Conservation (phyloP, 495 filamentous ascomycete species). For the Aspergillus taichungensis region DNA sequence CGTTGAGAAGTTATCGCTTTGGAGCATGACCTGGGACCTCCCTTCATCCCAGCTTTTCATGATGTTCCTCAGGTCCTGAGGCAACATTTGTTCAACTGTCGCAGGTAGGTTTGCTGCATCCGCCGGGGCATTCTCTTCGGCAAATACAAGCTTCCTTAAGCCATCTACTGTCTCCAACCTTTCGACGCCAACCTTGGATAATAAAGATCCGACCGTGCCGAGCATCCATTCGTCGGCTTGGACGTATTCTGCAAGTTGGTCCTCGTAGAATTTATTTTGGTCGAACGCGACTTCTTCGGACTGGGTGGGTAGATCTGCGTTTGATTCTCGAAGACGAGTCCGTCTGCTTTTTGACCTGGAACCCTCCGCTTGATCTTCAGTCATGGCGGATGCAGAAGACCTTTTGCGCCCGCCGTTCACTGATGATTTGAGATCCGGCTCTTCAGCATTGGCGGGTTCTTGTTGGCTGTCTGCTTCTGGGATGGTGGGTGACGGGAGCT, state of each 20-base stretch:
- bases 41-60: slow-evolving; percentile 52
- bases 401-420: slow-evolving; percentile 32
- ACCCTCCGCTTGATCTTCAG: slow-evolving; percentile 44
- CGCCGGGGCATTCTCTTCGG: slow-evolving; percentile 12
- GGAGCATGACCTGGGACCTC: slow-evolving; percentile 46
- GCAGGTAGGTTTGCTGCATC: slow-evolving; percentile 3
- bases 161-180: slow-evolving; percentile 34
- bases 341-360: slow-evolving; percentile 73
- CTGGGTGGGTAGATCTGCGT: slow-evolving; percentile 39
- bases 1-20: slow-evolving; percentile 44
- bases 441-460: slow-evolving; percentile 19
- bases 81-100: slow-evolving; percentile 22
- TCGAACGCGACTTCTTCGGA: slow-evolving; percentile 52
- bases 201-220: slow-evolving; percentile 53
- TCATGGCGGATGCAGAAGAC: slow-evolving; percentile 41
- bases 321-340: slow-evolving; percentile 68
- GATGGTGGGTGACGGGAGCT: slow-evolving; percentile 23
- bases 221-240: slow-evolving; percentile 73
- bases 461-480: slow-evolving; percentile 13
- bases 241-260: slow-evolving; percentile 57
- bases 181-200: slow-evolving; percentile 58
- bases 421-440: slow-evolving; percentile 23
- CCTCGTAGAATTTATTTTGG: slow-evolving; percentile 59
- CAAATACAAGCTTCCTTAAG: slow-evolving; percentile 23
- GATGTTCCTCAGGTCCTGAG: slow-evolving; percentile 45